Conservation (phyloP, 2,329 filamentous ascomycete genomes). For the Xylariaceae sp. region DNA sequence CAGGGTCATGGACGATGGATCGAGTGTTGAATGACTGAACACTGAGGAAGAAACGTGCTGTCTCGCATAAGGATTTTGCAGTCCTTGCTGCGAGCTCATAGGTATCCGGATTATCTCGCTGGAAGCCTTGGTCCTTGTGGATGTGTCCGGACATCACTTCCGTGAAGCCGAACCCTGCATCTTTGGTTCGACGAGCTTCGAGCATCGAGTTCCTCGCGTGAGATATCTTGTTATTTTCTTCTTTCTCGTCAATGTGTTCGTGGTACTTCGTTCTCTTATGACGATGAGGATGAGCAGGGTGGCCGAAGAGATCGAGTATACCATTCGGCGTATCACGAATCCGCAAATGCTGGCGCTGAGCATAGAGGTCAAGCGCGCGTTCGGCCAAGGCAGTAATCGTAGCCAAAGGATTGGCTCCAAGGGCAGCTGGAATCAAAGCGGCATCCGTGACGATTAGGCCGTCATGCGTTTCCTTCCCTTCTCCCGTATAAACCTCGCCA, state of each 20-base stretch:
- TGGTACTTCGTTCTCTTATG: constrained; percentile 11
- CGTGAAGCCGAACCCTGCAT: constrained; percentile 54
- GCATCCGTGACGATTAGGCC: constrained; percentile 61
- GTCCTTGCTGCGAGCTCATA: constrained; percentile 50
- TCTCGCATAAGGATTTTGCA: constrained; percentile 50
- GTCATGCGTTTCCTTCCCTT: constrained; percentile 44
- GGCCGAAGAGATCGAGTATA: constrained; percentile 50
- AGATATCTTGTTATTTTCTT: constrained; percentile 33
- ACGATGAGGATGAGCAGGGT: constrained; percentile 36
- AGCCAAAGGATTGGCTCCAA: constrained; percentile 64
- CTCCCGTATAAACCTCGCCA: constrained; percentile 55
- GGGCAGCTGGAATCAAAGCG: constrained; percentile 55
- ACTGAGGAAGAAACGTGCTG: constrained; percentile 55
- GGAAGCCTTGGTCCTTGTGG: constrained; percentile 38
- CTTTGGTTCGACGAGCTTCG: constrained; percentile 38
- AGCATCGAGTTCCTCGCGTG: constrained; percentile 35
- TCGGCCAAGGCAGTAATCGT: constrained; percentile 68
- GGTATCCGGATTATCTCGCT: constrained; percentile 42
- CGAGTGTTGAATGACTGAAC: constrained; percentile 51
- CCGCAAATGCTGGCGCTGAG: constrained; percentile 33
- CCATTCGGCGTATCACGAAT: constrained; percentile 44
- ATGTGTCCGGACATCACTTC: constrained; percentile 63
- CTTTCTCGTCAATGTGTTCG: constrained; percentile 20
- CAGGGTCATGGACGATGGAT: constrained; percentile 40
- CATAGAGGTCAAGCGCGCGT: constrained; percentile 52